Evolutionary conservation across 176 grass and related monocot species (phyloP).

Genomic region (Luzula sylvatica): DNA sequence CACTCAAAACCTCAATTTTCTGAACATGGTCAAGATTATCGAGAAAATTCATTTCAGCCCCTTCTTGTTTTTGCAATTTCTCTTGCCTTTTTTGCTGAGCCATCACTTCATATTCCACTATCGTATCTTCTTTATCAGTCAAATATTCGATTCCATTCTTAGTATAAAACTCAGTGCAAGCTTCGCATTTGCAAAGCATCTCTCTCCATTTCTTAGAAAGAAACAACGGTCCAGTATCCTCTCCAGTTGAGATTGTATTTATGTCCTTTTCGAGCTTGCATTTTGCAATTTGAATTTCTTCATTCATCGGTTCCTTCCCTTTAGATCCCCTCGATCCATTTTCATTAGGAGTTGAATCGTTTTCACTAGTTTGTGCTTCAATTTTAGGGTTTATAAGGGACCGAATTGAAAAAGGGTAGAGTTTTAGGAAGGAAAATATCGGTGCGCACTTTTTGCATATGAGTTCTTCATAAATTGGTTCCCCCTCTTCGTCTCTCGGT

Average conservation of each 20-base stretch:
- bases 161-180: conserved; percentile 47
- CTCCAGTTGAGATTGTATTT: conserved; percentile 24
- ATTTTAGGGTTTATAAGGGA: conserved; percentile 34
- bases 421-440: conserved; percentile 68
- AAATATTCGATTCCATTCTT: conserved; percentile 50
- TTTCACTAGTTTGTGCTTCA: conserved; percentile 20
- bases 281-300: conserved; percentile 20
- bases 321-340: conserved; percentile 26
- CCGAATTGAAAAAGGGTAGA: conserved; percentile 56
- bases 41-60: conserved; percentile 72
- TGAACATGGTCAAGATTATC: conserved; percentile 81
- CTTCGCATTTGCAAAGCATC: conserved; percentile 60
- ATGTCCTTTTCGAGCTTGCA: conserved; percentile 68
- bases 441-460: conserved; percentile 79
- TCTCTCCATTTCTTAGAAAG: conserved; percentile 79
- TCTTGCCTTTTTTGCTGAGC: conserved; percentile 75
- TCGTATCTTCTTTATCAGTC: conserved; percentile 66
- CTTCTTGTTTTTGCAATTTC: conserved; percentile 88
- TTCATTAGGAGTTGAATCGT: conserved; percentile 25
- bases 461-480: conserved; percentile 76
- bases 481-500: conserved; percentile 86
- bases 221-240: conserved; percentile 61
- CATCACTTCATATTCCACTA: conserved; percentile 86
- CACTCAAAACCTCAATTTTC: conserved; percentile 90
- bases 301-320: conserved; percentile 25